Base-by-base conservation (phyloP, 2,329 filamentous ascomycete genomes). In the Botrytis pseudocinerea region DNA sequence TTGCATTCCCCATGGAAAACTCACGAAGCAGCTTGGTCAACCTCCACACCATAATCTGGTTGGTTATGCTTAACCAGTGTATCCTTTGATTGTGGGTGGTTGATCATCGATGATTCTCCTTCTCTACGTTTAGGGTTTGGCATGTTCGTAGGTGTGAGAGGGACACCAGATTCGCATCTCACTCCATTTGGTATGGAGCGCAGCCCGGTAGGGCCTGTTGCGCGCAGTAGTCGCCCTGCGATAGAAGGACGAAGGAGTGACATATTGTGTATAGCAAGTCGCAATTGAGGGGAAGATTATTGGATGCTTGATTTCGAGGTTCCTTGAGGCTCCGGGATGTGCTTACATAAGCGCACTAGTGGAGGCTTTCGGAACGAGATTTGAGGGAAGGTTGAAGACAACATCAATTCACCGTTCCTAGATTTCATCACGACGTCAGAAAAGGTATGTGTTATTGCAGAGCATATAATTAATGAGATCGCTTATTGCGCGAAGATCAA, bases 11-110 rank as follows among this genome's bases (percentile, higher is more conserved):
- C 78, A n/a, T 75, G 72, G 57, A 46, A 73, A 48, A 64, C 91
- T 82, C 88, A 98, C 95, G 95, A 98, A 77, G 94, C 97, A 76
- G 93, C 93, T 84, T 94, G 95, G 84, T 98, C 95, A 79, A 93
- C 87, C 69, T 90, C 90, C 61, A 91, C 92, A 77, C 88, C 87
- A 82, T 97, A 98, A 82, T 97, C 92, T 75, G 93, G 94, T 79
- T 92, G 87, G 82, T 96, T 81, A 62, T 78, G 75, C 70, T 73
- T 76, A 14, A 72, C 72, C 59, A 73, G 22, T 14, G 69, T 60
- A 60, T 76, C 73, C 57, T 77, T 76, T 9, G 70, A 28, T 42
- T 75, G 73, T 59, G 54, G 70, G 48, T 74, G 65, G 61, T 72
- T 74, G 38, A 69, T 74, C 60, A 75, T 35, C n/a, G 73, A 71